These are phyloP conservation scores for Chytriomyces sp. DNA, from an alignment of 192 early-diverging fungal species.

Conservation along the genomic window DNA sequence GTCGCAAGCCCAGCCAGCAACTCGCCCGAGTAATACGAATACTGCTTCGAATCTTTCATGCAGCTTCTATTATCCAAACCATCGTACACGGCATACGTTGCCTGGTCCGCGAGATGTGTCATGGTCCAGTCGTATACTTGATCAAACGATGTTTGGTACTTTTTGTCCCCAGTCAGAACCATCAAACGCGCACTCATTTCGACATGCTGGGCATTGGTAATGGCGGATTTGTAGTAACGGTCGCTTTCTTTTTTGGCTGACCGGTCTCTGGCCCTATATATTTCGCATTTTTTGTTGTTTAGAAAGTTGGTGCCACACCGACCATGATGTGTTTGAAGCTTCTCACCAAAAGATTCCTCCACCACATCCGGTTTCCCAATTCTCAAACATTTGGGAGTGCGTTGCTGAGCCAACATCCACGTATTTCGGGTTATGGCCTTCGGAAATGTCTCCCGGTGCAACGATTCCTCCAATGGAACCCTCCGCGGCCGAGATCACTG, in stretches of 20 bases:
- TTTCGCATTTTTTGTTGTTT: not conserved
- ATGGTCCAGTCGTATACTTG: conserved; percentile 47
- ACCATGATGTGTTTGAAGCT: too few species aligned
- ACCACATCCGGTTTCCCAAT: conserved; percentile 50
- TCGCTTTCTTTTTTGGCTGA: not conserved
- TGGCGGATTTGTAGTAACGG: conserved; percentile 49
- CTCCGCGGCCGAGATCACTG: conserved; percentile 36
- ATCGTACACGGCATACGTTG: conserved; percentile 26
- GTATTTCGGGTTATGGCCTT: conserved; percentile 15
- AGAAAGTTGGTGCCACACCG: not conserved
- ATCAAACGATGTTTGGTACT: conserved; percentile 38
- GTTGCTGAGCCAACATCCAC: conserved; percentile 44
- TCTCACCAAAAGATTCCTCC: conserved; percentile 57
- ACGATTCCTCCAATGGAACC: conserved; percentile 14
- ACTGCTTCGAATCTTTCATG: not conserved
- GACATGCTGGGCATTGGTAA: conserved; percentile 51
- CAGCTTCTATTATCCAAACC: conserved; percentile 18
- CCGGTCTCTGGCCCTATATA: conserved; percentile 42
- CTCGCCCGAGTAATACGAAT: conserved; percentile 36
- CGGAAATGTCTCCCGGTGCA: conserved; percentile 4
- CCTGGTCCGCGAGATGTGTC: not conserved
- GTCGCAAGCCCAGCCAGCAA: conserved; percentile 32
- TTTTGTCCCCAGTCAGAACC: conserved; percentile 33
- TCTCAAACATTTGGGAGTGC: conserved; percentile 41
- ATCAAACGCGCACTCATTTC: conserved; percentile 45